A percentile compares a stretch with the other conserved stretches of the same genome.
Evolutionary conservation across 2,329 filamentous ascomycete genomes (phyloP).

Genomic region (Fusarium camptoceras): DNA sequence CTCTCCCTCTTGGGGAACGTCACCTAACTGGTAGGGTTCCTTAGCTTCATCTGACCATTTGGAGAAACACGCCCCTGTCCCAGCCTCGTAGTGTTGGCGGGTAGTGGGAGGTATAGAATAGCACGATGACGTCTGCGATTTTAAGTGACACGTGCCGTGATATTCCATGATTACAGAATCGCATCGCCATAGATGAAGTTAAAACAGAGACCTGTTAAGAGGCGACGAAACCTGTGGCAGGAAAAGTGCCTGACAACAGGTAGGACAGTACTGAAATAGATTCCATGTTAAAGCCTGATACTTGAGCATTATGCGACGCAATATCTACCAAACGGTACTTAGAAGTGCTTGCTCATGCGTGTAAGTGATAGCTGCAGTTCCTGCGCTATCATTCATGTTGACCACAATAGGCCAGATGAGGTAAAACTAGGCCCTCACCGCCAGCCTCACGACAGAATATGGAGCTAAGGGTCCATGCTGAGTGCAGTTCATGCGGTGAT

Average conservation of each 20-base stretch:
- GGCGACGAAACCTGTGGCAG: background rate
- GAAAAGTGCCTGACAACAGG: background rate
- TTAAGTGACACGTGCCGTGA: slow-evolving; percentile 2
- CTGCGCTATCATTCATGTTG: slow-evolving; percentile 2
- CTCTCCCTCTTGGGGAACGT: background rate
- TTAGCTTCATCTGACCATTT: slow-evolving; percentile 7
- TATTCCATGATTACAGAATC: slow-evolving; percentile 2
- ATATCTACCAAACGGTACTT: background rate
- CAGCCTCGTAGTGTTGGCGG: background rate
- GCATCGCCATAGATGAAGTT: background rate
- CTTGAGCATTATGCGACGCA: background rate
- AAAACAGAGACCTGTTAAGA: background rate
- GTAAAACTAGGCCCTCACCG: slow-evolving; percentile 11
- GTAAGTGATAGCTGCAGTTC: slow-evolving; percentile 4
- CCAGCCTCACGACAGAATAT: slow-evolving; percentile 5
- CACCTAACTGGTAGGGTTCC: background rate
- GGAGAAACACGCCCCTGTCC: slow-evolving; percentile 5
- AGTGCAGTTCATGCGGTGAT: slow-evolving; percentile 18
- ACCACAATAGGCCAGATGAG: background rate
- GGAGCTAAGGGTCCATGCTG: slow-evolving; percentile 14
- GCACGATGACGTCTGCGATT: slow-evolving; percentile 22
- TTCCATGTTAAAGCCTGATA: background rate
- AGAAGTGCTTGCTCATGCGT: slow-evolving; percentile 10
- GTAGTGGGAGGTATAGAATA: background rate
- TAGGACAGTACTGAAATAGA: background rate